A percentile compares a stretch with the other conserved stretches of the same genome.
Evolutionary conservation across 192 early-diverging fungal genomes (phyloP).

Genomic region (Lobosporangium transversale): DNA sequence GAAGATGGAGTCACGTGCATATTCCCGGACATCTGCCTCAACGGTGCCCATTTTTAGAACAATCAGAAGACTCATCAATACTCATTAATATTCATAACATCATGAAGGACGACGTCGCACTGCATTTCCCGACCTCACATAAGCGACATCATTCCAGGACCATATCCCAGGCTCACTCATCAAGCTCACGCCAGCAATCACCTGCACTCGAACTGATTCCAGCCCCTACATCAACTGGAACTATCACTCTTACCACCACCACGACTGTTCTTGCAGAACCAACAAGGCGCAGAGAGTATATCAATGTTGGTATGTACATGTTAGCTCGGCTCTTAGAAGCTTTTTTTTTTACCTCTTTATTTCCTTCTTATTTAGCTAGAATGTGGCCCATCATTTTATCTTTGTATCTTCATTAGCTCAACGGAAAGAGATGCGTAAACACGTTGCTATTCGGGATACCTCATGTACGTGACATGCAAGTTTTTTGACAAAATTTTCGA

Average conservation of each 20-base stretch:
- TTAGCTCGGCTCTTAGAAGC: neutral
- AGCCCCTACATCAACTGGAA: conserved; percentile 33
- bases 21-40: too few relatives aligned
- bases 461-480: conserved; percentile 21
- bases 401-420: too few relatives aligned
- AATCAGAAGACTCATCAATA: neutral
- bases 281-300: conserved; percentile 32
- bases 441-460: conserved; percentile 38
- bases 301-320: conserved; percentile 35
- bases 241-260: conserved; percentile 36
- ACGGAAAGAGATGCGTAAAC: conserved; percentile 49
- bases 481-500: too few relatives aligned
- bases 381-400: neutral
- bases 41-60: too few relatives aligned
- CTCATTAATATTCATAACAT: neutral
- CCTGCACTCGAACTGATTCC: conserved; percentile 36
- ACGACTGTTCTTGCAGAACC: conserved; percentile 31
- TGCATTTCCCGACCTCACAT: conserved; percentile 23
- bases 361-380: neutral
- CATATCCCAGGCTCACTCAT: conserved; percentile 41
- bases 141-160: conserved; percentile 46
- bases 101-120: conserved; percentile 32
- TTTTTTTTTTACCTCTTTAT: neutral
- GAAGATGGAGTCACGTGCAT: too few relatives aligned
- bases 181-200: conserved; percentile 41